Evolutionary conservation across 2,329 filamentous ascomycete genomes (phyloP).

Genomic region (Chalaropsis ovoidea): DNA sequence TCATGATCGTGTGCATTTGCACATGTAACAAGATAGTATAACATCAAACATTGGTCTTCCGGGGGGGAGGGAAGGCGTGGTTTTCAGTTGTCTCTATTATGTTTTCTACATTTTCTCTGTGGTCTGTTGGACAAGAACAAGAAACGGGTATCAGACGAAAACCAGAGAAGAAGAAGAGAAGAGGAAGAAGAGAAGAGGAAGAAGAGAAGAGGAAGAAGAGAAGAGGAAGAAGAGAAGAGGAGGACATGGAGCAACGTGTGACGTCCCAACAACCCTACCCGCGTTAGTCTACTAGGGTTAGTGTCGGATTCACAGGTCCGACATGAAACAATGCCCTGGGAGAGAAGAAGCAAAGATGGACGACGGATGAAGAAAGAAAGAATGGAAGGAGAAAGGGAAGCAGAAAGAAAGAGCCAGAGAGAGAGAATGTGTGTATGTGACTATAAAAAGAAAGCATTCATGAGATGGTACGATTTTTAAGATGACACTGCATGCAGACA

Average conservation of each 20-base stretch:
- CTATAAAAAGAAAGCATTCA: slow-evolving; percentile 20
- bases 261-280: neutral
- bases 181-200: neutral
- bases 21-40: neutral
- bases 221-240: neutral
- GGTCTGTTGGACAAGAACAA: too few species aligned
- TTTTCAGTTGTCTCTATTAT: too few species aligned
- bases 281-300: neutral
- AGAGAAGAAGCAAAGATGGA: neutral
- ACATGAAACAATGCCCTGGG: neutral
- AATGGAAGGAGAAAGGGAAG: slow-evolving; percentile 10
- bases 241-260: too few species aligned
- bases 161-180: neutral
- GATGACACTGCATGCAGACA: neutral
- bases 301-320: neutral
- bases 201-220: neutral
- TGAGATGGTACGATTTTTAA: slow-evolving; percentile 11
- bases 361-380: neutral
- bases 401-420: slow-evolving; percentile 1
- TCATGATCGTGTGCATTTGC: neutral
- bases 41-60: neutral
- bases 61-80: too few species aligned
- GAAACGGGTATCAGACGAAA: too few species aligned
- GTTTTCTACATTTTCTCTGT: too few species aligned
- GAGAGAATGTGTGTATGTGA: slow-evolving; percentile 15